phyloP scores from a whole-genome alignment of 495 filamentous ascomycete genomes.

The Neurospora sp. region DNA sequence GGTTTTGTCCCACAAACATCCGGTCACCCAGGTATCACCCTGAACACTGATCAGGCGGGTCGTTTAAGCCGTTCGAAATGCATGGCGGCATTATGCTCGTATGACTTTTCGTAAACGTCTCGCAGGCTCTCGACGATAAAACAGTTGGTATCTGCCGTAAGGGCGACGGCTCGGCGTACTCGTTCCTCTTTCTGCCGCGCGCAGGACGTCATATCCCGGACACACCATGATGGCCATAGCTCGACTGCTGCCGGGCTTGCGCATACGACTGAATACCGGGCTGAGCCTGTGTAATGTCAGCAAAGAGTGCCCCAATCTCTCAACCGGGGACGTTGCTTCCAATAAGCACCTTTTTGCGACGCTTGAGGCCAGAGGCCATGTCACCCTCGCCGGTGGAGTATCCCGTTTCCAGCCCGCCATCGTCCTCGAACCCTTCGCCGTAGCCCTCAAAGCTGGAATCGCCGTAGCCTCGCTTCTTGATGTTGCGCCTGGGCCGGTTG shows the following conservation, averaged over 20 bases:
- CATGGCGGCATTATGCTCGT: not conserved
- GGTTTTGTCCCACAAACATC: not conserved
- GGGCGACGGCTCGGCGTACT: constrained; percentile 3
- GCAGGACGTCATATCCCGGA: constrained; percentile 16
- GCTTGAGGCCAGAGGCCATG: constrained; percentile 35
- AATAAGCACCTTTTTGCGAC: constrained; percentile 46
- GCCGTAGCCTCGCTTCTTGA: constrained; percentile 43
- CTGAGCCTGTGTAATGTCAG: constrained; percentile 21
- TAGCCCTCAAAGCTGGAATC: constrained; percentile 50
- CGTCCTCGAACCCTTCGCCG: constrained; percentile 42
- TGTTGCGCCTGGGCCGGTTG: constrained; percentile 29
- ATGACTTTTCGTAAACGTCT: not conserved
- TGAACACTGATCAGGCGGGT: constrained; percentile 22
- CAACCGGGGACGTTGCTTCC: constrained; percentile 15
- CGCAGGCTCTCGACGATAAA: not conserved
- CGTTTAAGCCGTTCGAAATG: not conserved
- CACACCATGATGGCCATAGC: constrained; percentile 30
- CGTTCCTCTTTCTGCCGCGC: not conserved
- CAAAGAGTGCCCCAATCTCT: constrained; percentile 10
- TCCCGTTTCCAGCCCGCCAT: constrained; percentile 31
- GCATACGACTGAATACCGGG: constrained; percentile 16
- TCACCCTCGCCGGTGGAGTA: constrained; percentile 46
- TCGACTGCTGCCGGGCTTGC: constrained; percentile 27
- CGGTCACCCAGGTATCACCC: constrained; percentile 27
- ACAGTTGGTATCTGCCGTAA: not conserved